A percentile compares a stretch with the other conserved stretches of the same genome.
Conservation (phyloP, 2,329 filamentous ascomycete genomes). For the Fusarium circinatum region DNA sequence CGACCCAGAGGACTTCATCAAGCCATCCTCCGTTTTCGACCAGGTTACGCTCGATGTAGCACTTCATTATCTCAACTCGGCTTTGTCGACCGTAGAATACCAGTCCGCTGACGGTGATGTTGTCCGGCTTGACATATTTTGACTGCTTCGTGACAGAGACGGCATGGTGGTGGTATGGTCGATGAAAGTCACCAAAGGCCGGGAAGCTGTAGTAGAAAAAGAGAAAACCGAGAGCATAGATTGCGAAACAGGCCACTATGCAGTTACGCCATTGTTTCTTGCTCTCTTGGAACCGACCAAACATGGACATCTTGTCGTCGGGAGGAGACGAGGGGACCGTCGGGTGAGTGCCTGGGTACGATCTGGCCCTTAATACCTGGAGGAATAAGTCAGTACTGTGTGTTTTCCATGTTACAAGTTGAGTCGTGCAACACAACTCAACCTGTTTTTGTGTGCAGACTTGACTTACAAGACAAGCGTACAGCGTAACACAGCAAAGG, state of each 20-base stretch:
- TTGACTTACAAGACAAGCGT: not conserved
- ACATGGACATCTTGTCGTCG: not conserved
- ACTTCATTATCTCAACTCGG: constrained; percentile 25
- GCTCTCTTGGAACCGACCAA: constrained; percentile 4
- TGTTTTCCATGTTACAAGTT: not conserved
- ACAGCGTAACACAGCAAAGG: not conserved
- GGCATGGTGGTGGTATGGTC: not conserved
- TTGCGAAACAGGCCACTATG: not conserved
- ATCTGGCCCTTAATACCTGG: not conserved
- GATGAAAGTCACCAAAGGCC: not conserved
- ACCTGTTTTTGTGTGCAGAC: not conserved
- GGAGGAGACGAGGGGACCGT: not conserved
- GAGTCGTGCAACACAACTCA: not conserved
- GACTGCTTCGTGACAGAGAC: not conserved
- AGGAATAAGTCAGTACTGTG: not conserved
- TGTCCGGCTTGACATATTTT: constrained; percentile 13
- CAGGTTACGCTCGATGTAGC: constrained; percentile 36
- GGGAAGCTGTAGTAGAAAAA: not conserved
- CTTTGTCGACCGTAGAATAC: constrained; percentile 32
- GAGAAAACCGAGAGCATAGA: constrained; percentile 1
- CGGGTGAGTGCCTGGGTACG: not conserved
- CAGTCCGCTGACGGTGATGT: constrained; percentile 26
- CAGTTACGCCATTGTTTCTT: not conserved
- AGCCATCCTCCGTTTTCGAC: constrained; percentile 34
- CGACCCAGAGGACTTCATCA: constrained; percentile 33